Evolutionary conservation across 2,329 filamentous ascomycete species (phyloP).

Genomic region (Sclerotinia subarctica): DNA sequence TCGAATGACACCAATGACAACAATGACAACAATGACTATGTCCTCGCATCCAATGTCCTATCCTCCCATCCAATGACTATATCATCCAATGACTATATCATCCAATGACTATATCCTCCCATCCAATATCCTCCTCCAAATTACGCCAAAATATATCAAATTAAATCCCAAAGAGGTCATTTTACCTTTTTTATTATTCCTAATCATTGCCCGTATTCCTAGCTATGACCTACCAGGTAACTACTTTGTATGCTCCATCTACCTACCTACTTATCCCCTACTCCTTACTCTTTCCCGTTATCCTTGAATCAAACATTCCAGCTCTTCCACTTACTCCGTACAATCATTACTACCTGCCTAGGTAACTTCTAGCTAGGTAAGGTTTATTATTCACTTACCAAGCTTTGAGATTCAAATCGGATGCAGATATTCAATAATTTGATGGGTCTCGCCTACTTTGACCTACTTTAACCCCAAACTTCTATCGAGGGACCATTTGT

Average conservation of each 20-base stretch:
- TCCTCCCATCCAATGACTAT: no score
- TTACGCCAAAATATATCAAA: neutral
- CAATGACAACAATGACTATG: no score
- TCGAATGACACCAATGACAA: neutral
- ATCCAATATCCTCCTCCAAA: neutral
- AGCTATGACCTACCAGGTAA: no score
- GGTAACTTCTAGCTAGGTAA: no score
- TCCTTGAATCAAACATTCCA: neutral
- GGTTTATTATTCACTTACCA: neutral
- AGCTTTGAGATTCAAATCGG: neutral
- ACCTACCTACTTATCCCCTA: neutral
- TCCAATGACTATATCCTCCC: no score
- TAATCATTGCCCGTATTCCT: neutral
- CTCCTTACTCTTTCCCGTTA: neutral
- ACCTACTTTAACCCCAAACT: neutral
- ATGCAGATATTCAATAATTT: neutral
- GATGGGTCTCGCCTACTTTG: neutral
- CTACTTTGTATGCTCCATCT: neutral
- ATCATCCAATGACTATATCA: no score
- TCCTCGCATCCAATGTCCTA: no score
- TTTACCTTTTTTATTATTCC: neutral
- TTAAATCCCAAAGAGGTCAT: neutral
- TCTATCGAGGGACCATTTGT: neutral
- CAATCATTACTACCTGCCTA: neutral
- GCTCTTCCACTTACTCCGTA: neutral